Conservation (phyloP, 768 basidiomycete genomes). For the Wakefieldia striispora region DNA sequence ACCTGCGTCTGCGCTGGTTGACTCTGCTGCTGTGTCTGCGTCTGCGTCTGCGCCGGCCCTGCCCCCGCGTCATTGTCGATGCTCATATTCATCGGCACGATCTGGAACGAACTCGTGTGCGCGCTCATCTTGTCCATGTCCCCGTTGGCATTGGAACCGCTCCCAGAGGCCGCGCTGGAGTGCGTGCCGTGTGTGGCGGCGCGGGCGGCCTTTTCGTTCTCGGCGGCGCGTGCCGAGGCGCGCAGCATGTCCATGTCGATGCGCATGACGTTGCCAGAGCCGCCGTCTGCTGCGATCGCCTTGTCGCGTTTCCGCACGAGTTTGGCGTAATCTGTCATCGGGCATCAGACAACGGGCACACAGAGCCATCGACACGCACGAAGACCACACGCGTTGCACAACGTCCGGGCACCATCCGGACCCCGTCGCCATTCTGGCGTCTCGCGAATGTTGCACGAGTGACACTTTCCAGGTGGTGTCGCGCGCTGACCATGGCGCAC, state of each 20-base stretch:
- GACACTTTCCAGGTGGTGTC: slow-evolving; percentile 82
- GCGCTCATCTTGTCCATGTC: slow-evolving; percentile 34
- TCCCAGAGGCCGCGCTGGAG: slow-evolving; percentile 16
- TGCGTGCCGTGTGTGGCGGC: slow-evolving; percentile 29
- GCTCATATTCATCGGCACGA: slow-evolving; percentile 28
- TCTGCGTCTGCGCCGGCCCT: slow-evolving; percentile 4
- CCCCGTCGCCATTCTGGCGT: slow-evolving; percentile 89
- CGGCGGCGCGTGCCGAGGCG: slow-evolving; percentile 64
- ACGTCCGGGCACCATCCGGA: slow-evolving; percentile 78
- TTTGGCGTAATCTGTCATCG: slow-evolving; percentile 69
- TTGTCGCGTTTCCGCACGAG: slow-evolving; percentile 79
- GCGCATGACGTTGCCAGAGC: slow-evolving; percentile 38
- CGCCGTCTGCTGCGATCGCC: slow-evolving; percentile 50
- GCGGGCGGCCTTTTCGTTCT: slow-evolving; percentile 32
- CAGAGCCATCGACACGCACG: slow-evolving; percentile 41
- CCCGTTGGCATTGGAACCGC: slow-evolving; percentile 3
- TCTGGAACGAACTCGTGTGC: slow-evolving; percentile 64
- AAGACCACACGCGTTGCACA: slow-evolving; percentile 84
- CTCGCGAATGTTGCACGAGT: slow-evolving; percentile 84
- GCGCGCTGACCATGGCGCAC: slow-evolving; percentile 57
- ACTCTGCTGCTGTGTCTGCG: slow-evolving; percentile 1
- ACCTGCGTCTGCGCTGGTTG: slow-evolving; percentile 3
- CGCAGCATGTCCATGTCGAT: slow-evolving; percentile 79
- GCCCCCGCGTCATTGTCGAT: slow-evolving; percentile 17
- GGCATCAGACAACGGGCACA: not conserved